Conservation (phyloP, 2,329 filamentous ascomycete species). For the Dendryphion nanum region DNA sequence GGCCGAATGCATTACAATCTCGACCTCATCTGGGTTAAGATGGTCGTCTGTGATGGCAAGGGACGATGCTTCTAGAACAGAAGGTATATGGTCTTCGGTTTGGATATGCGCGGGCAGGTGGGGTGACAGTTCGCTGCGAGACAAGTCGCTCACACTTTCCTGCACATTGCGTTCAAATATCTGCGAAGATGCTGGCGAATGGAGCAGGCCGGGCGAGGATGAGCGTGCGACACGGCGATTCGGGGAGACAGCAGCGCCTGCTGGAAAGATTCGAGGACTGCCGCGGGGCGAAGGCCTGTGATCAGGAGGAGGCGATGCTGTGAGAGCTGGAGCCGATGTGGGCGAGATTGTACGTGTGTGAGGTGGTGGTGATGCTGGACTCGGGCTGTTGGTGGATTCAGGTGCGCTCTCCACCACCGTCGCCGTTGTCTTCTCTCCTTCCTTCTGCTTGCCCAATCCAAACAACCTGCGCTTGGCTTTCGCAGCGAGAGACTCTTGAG, state of each 20-base stretch:
- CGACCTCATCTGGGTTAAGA: slow-evolving; percentile 82
- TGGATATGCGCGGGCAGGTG: slow-evolving; percentile 93
- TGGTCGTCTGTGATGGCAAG: slow-evolving; percentile 85
- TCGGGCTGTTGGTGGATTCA: neutral
- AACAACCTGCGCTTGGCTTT: slow-evolving; percentile 39
- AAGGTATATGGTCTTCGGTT: slow-evolving; percentile 90
- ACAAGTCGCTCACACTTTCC: slow-evolving; percentile 56
- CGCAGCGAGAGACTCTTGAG: slow-evolving; percentile 19
- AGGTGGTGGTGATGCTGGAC: neutral
- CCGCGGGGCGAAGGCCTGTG: slow-evolving; percentile 33
- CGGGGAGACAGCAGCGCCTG: slow-evolving; percentile 56
- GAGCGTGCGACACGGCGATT: slow-evolving; percentile 60
- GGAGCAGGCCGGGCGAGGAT: slow-evolving; percentile 69
- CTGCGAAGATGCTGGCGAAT: slow-evolving; percentile 71
- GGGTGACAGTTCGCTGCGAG: slow-evolving; percentile 62
- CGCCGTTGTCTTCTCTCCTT: slow-evolving; percentile 10
- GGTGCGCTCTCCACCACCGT: neutral
- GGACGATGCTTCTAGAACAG: slow-evolving; percentile 86
- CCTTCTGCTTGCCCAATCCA: slow-evolving; percentile 37
- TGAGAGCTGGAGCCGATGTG: slow-evolving; percentile 26
- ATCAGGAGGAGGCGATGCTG: slow-evolving; percentile 25
- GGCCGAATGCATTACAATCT: slow-evolving; percentile 83
- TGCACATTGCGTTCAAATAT: slow-evolving; percentile 97
- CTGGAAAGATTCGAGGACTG: slow-evolving; percentile 36
- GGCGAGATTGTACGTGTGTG: slow-evolving; percentile 16